phyloP scores from a whole-genome alignment of 208 protist species.

The Sergeia podlipaevii region DNA sequence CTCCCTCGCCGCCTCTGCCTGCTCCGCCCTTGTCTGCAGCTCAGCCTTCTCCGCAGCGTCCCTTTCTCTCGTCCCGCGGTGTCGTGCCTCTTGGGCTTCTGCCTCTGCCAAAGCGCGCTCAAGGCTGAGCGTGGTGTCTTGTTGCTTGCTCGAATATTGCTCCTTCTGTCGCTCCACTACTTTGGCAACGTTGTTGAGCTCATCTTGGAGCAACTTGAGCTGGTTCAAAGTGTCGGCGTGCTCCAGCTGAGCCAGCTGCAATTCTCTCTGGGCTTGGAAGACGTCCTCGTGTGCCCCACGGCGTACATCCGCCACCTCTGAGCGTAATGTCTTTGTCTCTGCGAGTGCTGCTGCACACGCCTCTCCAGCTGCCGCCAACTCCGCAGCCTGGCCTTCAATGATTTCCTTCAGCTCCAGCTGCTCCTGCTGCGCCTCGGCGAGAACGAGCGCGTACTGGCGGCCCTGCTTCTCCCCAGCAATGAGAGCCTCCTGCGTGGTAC shows the following conservation, averaged over 20 bases:
- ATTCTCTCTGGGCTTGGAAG: conserved; percentile 34
- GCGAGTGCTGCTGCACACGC: conserved; percentile 18
- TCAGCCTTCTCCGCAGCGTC: conserved; percentile 16
- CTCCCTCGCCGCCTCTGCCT: conserved; percentile 16
- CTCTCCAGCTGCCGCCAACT: conserved; percentile 21
- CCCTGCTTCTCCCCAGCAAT: conserved; percentile 52
- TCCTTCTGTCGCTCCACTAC: conserved; percentile 42
- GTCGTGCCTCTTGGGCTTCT: conserved; percentile 16
- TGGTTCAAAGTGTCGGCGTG: conserved; percentile 14
- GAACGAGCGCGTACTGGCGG: conserved; percentile 28
- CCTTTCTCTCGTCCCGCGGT: conserved; percentile 20
- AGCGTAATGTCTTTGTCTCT: conserved; percentile 21
- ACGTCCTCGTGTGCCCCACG: conserved; percentile 38
- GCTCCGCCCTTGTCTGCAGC: conserved; percentile 18
- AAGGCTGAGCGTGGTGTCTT: conserved; percentile 26
- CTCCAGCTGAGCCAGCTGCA: conserved; percentile 30
- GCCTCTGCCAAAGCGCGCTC: conserved; percentile 25
- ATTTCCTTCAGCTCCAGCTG: conserved; percentile 39
- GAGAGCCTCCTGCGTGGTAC: conserved; percentile 53
- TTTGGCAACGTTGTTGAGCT: conserved; percentile 33
- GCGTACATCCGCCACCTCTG: conserved; percentile 20
- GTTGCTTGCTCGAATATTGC: conserved; percentile 26
- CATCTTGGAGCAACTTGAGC: conserved; percentile 26
- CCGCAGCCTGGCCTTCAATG: conserved; percentile 31
- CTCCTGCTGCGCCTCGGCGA: conserved; percentile 54